A percentile compares a stretch with the other conserved stretches of the same genome.
Conservation (phyloP, 139 green algal genomes). For the Picochlorum sp. region DNA sequence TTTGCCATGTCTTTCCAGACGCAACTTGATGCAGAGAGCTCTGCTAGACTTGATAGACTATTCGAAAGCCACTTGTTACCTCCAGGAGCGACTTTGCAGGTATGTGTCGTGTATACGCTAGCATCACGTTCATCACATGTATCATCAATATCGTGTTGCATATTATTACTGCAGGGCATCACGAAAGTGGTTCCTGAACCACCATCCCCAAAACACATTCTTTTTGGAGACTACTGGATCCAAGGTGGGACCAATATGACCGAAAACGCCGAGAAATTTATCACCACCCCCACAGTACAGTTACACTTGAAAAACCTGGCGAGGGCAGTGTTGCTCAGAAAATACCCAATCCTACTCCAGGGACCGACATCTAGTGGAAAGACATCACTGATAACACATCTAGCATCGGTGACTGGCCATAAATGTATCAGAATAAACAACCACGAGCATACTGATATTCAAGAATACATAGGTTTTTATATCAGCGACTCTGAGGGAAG, state of each 20-base stretch:
- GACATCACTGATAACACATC: constrained; percentile 89
- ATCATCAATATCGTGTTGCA: constrained; percentile 47
- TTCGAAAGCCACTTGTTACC: constrained; percentile 52
- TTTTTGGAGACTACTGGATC: constrained; percentile 95
- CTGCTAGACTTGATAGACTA: constrained; percentile 53
- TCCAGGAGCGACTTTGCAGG: no score
- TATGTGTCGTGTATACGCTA: no score
- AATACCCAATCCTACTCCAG: constrained; percentile 84
- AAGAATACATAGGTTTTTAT: constrained; percentile 96
- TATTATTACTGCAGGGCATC: constrained; percentile 31
- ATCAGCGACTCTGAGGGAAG: constrained; percentile 58
- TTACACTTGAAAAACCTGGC: constrained; percentile 83
- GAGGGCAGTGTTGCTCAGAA: constrained; percentile 73
- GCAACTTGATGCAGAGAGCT: constrained; percentile 48
- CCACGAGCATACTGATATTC: constrained; percentile 96
- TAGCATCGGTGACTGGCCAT: constrained; percentile 87
- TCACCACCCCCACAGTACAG: constrained; percentile 73
- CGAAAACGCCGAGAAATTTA: constrained; percentile 59
- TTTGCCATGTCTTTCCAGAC: constrained; percentile 92
- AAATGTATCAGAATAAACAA: constrained; percentile 98
- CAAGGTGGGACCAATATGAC: constrained; percentile 54
- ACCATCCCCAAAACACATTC: constrained; percentile 39
- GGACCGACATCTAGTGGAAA: constrained; percentile 95
- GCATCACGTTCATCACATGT: constrained; percentile 15
- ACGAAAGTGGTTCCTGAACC: constrained; percentile 36